A percentile compares a stretch with the other conserved stretches of the same genome.
These are phyloP conservation scores for Ophiostoma sp. DNA, from an alignment of 2,329 filamentous ascomycete genomes.

Conservation along the genomic window DNA sequence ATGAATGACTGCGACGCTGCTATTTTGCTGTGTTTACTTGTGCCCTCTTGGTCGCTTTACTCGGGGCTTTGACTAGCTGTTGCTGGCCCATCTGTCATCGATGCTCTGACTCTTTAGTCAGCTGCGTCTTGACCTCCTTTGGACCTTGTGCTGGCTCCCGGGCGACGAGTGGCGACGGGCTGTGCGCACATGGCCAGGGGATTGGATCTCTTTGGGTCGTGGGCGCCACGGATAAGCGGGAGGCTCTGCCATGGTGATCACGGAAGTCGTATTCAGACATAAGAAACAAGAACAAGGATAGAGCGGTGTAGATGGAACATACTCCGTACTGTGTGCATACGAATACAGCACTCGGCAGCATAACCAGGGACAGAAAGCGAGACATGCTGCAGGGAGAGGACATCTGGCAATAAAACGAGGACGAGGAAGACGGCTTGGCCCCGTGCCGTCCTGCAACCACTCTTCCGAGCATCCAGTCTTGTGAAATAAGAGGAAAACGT, in stretches of 20 bases:
- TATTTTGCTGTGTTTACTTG: not conserved
- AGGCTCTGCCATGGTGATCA: conserved; percentile 11
- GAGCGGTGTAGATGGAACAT: conserved; percentile 11
- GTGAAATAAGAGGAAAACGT: not conserved
- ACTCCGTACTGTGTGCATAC: not conserved
- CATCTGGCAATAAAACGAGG: not conserved
- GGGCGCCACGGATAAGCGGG: not conserved
- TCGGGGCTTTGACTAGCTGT: not conserved
- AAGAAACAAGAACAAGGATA: not conserved
- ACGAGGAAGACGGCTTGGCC: too few relatives aligned
- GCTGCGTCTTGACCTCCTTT: not conserved
- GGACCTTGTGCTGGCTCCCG: not conserved
- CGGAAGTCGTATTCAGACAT: not conserved
- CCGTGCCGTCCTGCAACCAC: not conserved
- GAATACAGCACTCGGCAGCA: not conserved
- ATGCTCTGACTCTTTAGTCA: not conserved
- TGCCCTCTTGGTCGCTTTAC: not conserved
- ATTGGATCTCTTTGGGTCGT: not conserved
- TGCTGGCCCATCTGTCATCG: not conserved
- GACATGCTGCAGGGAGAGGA: not conserved
- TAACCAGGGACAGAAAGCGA: not conserved
- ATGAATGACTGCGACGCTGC: not conserved
- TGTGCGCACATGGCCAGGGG: not conserved
- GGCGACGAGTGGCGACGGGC: not conserved
- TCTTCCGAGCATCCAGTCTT: not conserved